phyloP scores from a whole-genome alignment of 257 asterid genomes.

The Fraxinus anomala region DNA sequence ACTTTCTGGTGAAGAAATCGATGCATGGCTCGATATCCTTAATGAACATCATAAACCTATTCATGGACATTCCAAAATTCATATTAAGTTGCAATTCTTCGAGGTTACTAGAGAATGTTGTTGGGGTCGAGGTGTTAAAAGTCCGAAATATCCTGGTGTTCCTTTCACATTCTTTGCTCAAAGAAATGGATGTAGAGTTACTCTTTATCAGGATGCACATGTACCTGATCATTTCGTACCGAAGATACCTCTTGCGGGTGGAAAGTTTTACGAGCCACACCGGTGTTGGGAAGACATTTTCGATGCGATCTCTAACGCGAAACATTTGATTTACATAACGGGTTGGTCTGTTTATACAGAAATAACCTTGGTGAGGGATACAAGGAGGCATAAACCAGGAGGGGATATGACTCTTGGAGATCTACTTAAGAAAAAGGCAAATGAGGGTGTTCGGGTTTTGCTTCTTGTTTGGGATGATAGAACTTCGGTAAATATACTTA shows the following conservation, averaged over 20 bases:
- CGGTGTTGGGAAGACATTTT: constrained; percentile 77
- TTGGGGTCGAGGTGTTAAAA: constrained; percentile 45
- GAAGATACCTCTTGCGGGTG: constrained; percentile 57
- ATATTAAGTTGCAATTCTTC: constrained; percentile 47
- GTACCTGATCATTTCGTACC: constrained; percentile 65
- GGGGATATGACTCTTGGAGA: constrained; percentile 65
- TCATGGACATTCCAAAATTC: constrained; percentile 44
- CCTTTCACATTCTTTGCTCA: constrained; percentile 70
- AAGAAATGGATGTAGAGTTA: constrained; percentile 51
- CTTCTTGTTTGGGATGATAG: constrained; percentile 80
- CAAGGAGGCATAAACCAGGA: constrained; percentile 53
- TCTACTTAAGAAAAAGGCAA: constrained; percentile 58
- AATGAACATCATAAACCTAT: constrained; percentile 30
- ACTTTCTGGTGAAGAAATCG: constrained; percentile 38
- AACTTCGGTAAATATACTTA: constrained; percentile 55
- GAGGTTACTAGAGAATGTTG: constrained; percentile 45
- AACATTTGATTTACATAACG: constrained; percentile 60
- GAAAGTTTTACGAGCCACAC: constrained; percentile 54
- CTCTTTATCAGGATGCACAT: constrained; percentile 71
- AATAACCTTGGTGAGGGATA: constrained; percentile 56
- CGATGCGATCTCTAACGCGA: constrained; percentile 52
- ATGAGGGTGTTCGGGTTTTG: constrained; percentile 67
- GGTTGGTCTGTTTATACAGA: constrained; percentile 75
- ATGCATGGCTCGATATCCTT: constrained; percentile 43
- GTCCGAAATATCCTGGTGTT: constrained; percentile 50